phyloP scores from a whole-genome alignment of 495 filamentous ascomycete species.

The Corynascus novoguineensis region DNA sequence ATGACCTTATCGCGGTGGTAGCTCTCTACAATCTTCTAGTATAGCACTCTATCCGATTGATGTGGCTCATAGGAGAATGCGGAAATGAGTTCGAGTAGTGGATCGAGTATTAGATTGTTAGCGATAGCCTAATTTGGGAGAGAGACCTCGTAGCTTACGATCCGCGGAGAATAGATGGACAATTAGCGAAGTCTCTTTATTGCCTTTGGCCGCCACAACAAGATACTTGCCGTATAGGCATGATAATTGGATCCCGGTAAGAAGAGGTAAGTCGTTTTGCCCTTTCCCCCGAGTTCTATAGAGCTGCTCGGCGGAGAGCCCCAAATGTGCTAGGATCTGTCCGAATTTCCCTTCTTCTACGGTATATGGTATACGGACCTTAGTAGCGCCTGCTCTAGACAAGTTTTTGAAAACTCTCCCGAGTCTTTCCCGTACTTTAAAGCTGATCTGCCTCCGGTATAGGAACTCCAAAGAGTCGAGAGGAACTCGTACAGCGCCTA shows the following conservation, averaged over 20 bases:
- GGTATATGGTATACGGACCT: slow-evolving; percentile 13
- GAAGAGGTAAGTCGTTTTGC: slow-evolving; percentile 13
- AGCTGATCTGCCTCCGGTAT: slow-evolving; percentile 15
- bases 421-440: slow-evolving; percentile 12
- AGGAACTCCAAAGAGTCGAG: slow-evolving; percentile 16
- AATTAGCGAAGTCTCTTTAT: slow-evolving; percentile 11
- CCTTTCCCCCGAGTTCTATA: slow-evolving; percentile 8
- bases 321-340: slow-evolving; percentile 12
- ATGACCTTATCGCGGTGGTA: slow-evolving; percentile 4
- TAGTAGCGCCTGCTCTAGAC: slow-evolving; percentile 5
- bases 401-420: slow-evolving; percentile 12
- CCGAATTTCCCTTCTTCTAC: slow-evolving; percentile 13
- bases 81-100: slow-evolving; percentile 6
- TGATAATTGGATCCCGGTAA: slow-evolving; percentile 7
- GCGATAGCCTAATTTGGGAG: neutral
- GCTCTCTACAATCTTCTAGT: slow-evolving; percentile 9
- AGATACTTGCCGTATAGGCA: slow-evolving; percentile 12
- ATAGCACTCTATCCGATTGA: slow-evolving; percentile 7
- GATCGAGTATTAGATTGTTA: slow-evolving; percentile 4
- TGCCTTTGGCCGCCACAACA: slow-evolving; percentile 10
- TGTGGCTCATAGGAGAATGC: slow-evolving; percentile 4
- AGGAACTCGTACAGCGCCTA: slow-evolving; percentile 14
- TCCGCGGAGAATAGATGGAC: slow-evolving; percentile 9
- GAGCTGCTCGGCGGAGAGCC: slow-evolving; percentile 16
- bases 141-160: neutral